These are phyloP conservation scores for Typha latifolia DNA, from an alignment of 176 grass and related monocot genomes.

Conservation along the genomic window DNA sequence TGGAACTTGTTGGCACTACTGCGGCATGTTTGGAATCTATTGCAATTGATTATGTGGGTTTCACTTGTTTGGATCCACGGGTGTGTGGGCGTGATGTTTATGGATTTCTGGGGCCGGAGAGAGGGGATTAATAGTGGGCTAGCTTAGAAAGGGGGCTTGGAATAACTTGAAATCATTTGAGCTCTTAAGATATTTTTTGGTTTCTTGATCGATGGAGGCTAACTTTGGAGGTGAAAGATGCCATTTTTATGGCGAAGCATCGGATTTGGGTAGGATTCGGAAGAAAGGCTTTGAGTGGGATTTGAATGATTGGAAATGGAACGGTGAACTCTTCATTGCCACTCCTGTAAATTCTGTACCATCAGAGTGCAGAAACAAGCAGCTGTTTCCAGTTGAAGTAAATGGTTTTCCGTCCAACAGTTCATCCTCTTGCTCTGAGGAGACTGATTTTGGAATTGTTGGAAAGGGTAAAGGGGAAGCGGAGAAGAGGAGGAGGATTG, in stretches of 20 bases:
- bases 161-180: background rate
- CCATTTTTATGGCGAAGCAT: conserved; percentile 47
- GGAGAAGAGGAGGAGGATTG: conserved; percentile 74
- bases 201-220: conserved; percentile 47
- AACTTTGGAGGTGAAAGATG: conserved; percentile 51
- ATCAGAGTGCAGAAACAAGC: conserved; percentile 5
- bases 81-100: conserved; percentile 65
- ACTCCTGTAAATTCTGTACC: conserved; percentile 24
- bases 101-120: conserved; percentile 59
- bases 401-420: conserved; percentile 35
- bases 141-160: background rate
- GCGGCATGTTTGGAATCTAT: conserved; percentile 5
- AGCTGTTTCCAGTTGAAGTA: background rate
- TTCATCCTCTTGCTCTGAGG: conserved; percentile 52
- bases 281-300: conserved; percentile 74
- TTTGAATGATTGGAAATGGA: conserved; percentile 90
- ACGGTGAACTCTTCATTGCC: conserved; percentile 62
- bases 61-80: conserved; percentile 86
- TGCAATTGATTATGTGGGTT: conserved; percentile 68
- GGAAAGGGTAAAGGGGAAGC: conserved; percentile 27
- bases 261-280: conserved; percentile 45
- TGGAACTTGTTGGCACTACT: conserved; percentile 11
- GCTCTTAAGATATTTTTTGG: conserved; percentile 15
- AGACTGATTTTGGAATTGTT: conserved; percentile 17
- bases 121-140: conserved; percentile 38